Conservation (phyloP, 177 flowering plant species). For the Tripterygium wilfordii region DNA sequence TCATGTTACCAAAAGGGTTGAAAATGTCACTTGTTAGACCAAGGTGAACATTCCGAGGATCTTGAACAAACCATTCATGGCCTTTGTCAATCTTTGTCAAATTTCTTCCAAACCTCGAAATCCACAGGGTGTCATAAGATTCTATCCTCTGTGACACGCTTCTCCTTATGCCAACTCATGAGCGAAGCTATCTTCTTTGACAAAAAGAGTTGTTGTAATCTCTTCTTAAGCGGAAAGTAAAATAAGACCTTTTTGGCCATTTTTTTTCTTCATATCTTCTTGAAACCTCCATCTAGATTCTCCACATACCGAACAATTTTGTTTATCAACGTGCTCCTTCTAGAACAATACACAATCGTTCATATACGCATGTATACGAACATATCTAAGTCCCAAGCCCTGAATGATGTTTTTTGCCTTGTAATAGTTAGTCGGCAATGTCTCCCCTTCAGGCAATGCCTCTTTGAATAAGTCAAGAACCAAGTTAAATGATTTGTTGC, state of each 20-base stretch:
- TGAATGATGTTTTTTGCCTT: no score
- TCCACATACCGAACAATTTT: no score
- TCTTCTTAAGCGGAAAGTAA: constrained; percentile 1
- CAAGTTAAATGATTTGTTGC: no score
- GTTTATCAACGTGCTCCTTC: no score
- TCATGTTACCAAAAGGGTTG: neutral
- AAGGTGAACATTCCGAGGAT: neutral
- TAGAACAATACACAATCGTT: no score
- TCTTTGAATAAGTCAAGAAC: no score
- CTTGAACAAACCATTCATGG: neutral
- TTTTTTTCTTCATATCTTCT: no score
- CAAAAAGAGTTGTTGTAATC: constrained; percentile 1
- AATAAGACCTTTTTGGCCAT: neutral
- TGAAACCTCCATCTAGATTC: no score
- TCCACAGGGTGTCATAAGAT: constrained; percentile 2
- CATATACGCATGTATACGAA: no score
- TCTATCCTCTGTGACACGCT: neutral
- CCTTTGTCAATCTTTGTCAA: neutral
- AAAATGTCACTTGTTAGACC: constrained; percentile 5
- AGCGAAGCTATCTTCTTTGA: neutral
- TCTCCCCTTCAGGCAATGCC: no score
- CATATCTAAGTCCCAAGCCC: no score
- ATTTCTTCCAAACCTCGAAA: neutral
- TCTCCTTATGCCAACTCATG: constrained; percentile 8
- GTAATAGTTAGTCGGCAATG: no score